Conservation (phyloP, 305 asterid genomes). For the Fraxinus greggii region DNA sequence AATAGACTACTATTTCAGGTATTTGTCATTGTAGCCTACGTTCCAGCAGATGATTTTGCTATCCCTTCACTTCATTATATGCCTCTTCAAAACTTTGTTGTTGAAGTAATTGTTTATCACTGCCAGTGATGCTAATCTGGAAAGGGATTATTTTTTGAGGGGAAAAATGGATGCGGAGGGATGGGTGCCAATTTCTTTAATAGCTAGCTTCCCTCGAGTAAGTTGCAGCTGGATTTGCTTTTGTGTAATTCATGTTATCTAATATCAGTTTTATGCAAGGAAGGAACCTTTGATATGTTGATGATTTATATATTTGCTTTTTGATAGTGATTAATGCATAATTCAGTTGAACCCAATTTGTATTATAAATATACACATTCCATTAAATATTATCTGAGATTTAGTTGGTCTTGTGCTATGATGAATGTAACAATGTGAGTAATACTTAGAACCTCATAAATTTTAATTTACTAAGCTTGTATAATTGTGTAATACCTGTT, state of each 20-base stretch:
- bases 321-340: constrained; percentile 1
- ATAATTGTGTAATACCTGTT: neutral
- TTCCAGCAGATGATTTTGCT: neutral
- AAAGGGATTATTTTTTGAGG: constrained; percentile 63
- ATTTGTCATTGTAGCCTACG: constrained; percentile 21
- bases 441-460: neutral
- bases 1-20: constrained; percentile 91
- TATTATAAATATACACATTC: neutral
- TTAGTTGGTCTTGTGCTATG: neutral
- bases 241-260: neutral
- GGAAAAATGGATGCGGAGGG: constrained; percentile 76
- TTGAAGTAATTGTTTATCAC: constrained; percentile 22
- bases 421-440: neutral
- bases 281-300: neutral
- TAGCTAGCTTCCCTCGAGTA: constrained; percentile 82
- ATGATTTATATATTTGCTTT: neutral
- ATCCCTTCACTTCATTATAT: neutral
- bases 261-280: neutral
- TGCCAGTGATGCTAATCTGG: constrained; percentile 71
- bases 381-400: neutral
- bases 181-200: constrained; percentile 69
- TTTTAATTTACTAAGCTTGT: neutral
- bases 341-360: constrained; percentile 2
- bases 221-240: constrained; percentile 28
- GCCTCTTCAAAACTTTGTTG: neutral